Evolutionary conservation across 176 grass and related monocot genomes (phyloP), one percentile per base, ranked within the genome.

Genomic region (Oryza australiensis): DNA sequence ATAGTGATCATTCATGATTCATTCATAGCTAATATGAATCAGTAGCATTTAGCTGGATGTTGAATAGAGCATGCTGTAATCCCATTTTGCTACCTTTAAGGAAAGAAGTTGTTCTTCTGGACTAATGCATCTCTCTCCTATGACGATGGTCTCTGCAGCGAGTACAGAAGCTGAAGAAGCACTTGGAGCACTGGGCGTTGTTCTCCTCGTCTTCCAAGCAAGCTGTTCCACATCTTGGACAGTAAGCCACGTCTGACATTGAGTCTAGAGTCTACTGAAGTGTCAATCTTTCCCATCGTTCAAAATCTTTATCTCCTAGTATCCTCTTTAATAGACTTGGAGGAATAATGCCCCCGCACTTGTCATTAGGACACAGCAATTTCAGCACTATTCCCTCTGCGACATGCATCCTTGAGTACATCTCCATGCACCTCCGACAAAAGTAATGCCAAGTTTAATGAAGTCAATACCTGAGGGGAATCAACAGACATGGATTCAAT

Each of bases 351-450:
- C 79, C 42, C 12, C 57, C 73, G 28, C 83, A 92, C 70, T 72
- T 92, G 35, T 55, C 32, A 82, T 64, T 32, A 46, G 86, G 86
- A 43, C 86, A 92, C 34, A 83, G 48, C 74, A 92, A 46, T 28
- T 89, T 80, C 7, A 82, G 68, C 69, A 92, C 80, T 11, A 86
- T 89, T 49, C 86, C 90, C 78, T 92, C 90, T 28, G 66, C 80
- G 20, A 92, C 75, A 83, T 92, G 86, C 64, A 92, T 92, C 51
- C 74, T 89, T 38, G 79, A 83, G 59, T 89, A 92, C 8, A 37
- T 92, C 63, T 84, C 90, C 83, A 86, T 86, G 80, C 90, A 92
- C 38, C 68, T 86, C 65, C 24, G n/a, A 73, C 90, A 92, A 89
- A 89, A 92, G 64, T 80, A 89, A 89, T 89, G 86, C 7, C 48